These are phyloP conservation scores for Starmera dryadoides DNA, from an alignment of 805 yeast species.

Conservation along the genomic window DNA sequence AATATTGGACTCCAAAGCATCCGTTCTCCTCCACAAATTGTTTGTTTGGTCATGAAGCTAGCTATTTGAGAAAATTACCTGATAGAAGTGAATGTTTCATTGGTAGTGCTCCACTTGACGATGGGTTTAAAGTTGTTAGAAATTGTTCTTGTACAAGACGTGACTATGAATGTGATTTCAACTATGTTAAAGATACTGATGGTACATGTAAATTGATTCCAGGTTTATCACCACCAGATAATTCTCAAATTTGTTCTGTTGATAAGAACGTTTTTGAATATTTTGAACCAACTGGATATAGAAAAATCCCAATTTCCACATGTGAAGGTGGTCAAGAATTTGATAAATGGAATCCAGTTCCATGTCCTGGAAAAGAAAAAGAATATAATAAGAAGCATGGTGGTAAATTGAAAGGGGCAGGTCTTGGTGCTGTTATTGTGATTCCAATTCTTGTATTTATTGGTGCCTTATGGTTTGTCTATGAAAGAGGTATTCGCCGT, in stretches of 20 bases:
- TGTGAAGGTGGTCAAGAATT: constrained; percentile 76
- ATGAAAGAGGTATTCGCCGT: constrained; percentile 77
- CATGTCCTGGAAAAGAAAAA: constrained; percentile 84
- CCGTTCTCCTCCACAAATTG: constrained; percentile 45
- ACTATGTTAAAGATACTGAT: constrained; percentile 60
- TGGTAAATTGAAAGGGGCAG: constrained; percentile 43
- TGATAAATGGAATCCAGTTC: constrained; percentile 54
- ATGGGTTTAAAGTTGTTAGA: constrained; percentile 46
- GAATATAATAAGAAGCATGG: constrained; percentile 49
- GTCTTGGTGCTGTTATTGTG: constrained; percentile 44
- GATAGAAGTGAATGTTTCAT: constrained; percentile 61
- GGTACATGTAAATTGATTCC: constrained; percentile 79
- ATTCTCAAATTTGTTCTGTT: constrained; percentile 48
- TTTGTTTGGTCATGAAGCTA: constrained; percentile 66
- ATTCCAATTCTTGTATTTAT: constrained; percentile 39
- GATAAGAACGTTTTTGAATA: constrained; percentile 54
- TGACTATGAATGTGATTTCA: constrained; percentile 94
- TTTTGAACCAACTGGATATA: constrained; percentile 87
- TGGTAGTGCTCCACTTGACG: constrained; percentile 42
- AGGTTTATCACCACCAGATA: constrained; percentile 64
- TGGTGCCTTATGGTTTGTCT: constrained; percentile 45
- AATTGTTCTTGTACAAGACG: constrained; percentile 81
- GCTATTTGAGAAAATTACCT: constrained; percentile 47
- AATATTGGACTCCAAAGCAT: constrained; percentile 53
- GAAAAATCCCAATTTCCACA: constrained; percentile 78